Base-by-base conservation (phyloP, 805 yeast species). In the Saccharomycopsis selenospora region DNA sequence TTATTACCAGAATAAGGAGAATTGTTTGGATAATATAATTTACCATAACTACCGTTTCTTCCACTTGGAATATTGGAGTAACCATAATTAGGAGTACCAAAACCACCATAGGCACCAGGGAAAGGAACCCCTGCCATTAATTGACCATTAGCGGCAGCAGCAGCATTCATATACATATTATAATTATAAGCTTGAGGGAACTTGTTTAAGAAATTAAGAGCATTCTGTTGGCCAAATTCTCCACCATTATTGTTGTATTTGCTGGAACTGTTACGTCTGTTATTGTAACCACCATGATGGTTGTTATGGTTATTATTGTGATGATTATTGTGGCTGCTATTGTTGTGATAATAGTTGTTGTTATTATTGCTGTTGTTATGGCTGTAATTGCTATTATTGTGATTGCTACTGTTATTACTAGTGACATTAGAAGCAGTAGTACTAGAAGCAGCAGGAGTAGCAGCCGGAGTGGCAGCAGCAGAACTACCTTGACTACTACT, bases 241-340 rank as follows among this genome's bases (percentile, higher is more conserved):
- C 7, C 23, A 14, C 14, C 17, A 22, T 40, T 17, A 13, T 36
- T 36, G 40, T 36, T 36, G 18, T 13, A 22, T 30, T 33, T 22
- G 24, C 26, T 27, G 18, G 29, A 20, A n/a, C 43, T 41, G 22
- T 20, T 24, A 6, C 20, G 46, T 29, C 29, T 23, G 28, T 41
- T 40, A 14, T 30, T 36, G 36, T 40, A 24, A 27, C 26, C 20
- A 27, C 42, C 25, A 23, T 47, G 42, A 40, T 47, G 45, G n/a
- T 24, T 38, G 26, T 43, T 42, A 25, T 47, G 30, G 38, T 30
- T 43, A 8, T 44, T 47, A 26, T 36, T 38, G 26, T 24, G 10
- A 20, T 22, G 43, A 14, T 28, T 26, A 3, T 42, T 26, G 33
- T 10, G 10, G 17, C 36, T 36, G 18, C 40, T 10, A 27, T 24